These are phyloP conservation scores for Cryptosporidium ubiquitum DNA, from an alignment of 169 alveolate species.

Conservation along the genomic window DNA sequence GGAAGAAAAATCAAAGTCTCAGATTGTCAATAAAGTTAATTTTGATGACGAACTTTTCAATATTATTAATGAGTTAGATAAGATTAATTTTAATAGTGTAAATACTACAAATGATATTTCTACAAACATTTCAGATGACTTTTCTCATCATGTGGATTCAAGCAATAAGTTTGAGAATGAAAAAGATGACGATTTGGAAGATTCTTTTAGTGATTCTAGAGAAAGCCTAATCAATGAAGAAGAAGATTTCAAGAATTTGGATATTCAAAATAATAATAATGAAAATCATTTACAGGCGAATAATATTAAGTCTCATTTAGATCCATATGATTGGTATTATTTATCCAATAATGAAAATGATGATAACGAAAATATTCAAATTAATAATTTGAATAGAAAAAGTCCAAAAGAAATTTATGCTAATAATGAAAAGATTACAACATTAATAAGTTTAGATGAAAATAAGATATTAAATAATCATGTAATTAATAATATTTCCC, in stretches of 20 bases:
- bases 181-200: not conserved
- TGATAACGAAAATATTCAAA: not conserved
- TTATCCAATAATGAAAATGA: not conserved
- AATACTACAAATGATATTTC: conserved; percentile 27
- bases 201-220: not conserved
- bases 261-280: not conserved
- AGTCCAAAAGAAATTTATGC: not conserved
- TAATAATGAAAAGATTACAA: not conserved
- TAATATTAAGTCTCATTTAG: conserved; percentile 4
- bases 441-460: not conserved
- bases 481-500: not conserved
- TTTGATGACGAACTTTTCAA: conserved; percentile 48
- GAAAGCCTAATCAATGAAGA: not conserved
- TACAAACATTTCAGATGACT: conserved; percentile 53
- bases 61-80: conserved; percentile 48
- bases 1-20: conserved; percentile 19
- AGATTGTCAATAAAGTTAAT: not conserved
- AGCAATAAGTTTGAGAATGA: not conserved
- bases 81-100: conserved; percentile 5
- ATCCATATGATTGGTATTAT: conserved; percentile 71
- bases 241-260: not conserved
- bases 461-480: too few species aligned
- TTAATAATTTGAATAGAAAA: not conserved
- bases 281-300: not conserved
- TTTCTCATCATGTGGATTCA: not conserved